These are phyloP conservation scores for Skeletonema menzelii DNA, from an alignment of 108 stramenopile genomes.

Conservation along the genomic window DNA sequence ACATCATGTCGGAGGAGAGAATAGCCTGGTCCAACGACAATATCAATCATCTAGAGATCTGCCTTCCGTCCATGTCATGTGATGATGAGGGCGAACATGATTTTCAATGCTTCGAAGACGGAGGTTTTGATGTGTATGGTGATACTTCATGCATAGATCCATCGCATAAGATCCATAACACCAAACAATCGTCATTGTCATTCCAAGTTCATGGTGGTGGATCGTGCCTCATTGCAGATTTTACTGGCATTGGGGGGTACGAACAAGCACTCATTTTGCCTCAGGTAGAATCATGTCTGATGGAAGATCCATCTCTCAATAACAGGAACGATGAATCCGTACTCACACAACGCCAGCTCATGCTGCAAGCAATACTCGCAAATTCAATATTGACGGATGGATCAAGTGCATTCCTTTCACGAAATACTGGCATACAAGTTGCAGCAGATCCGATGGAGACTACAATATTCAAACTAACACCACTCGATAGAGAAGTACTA, in stretches of 20 bases:
- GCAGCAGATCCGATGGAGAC: background rate
- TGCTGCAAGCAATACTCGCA: constrained; percentile 17
- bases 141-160: background rate
- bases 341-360: constrained; percentile 1
- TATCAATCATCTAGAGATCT: background rate
- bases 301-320: background rate
- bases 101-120: background rate
- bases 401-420: constrained; percentile 16
- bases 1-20: background rate
- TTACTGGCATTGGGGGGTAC: constrained; percentile 34
- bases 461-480: constrained; percentile 5
- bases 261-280: constrained; percentile 32
- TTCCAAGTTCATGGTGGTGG: constrained; percentile 31
- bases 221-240: constrained; percentile 39
- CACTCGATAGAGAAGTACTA: background rate
- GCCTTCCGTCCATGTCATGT: constrained; percentile 7
- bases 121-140: background rate
- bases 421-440: background rate
- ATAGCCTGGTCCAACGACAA: background rate
- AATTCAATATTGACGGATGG: constrained; percentile 42
- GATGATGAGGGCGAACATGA: background rate
- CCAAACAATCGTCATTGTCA: background rate
- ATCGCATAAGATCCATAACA: background rate
- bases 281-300: background rate
- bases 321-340: background rate